Evolutionary conservation across 2,329 filamentous ascomycete genomes (phyloP).

Genomic region (Colletotrichum sp.): DNA sequence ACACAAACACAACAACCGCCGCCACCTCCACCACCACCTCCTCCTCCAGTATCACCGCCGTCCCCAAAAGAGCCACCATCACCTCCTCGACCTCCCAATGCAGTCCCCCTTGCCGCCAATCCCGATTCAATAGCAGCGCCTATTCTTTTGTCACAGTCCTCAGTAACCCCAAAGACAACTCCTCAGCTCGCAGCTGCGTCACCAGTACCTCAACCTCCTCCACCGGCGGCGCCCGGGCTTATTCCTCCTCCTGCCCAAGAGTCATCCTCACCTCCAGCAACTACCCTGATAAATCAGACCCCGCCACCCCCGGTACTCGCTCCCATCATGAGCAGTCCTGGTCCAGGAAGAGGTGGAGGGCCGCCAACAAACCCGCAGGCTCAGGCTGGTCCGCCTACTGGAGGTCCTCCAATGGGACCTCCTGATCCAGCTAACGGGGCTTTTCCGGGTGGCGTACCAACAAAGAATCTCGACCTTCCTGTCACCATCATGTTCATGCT

Average conservation of each 20-base stretch:
- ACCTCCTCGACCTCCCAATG: background rate
- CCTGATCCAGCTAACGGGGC: slow-evolving; percentile 10
- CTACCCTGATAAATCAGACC: background rate
- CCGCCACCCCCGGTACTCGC: background rate
- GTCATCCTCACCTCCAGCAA: background rate
- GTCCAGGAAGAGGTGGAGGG: background rate
- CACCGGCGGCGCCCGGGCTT: background rate
- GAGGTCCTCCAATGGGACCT: background rate
- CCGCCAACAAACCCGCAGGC: background rate
- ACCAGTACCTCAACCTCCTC: background rate
- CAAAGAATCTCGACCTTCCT: slow-evolving; percentile 23
- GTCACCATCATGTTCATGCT: slow-evolving; percentile 27
- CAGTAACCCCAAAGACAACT: background rate
- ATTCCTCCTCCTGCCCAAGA: background rate
- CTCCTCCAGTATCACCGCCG: background rate
- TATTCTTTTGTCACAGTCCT: background rate
- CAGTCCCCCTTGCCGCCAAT: background rate
- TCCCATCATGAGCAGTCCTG: background rate
- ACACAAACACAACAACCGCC: background rate
- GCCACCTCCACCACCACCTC: background rate
- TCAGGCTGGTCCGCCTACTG: background rate
- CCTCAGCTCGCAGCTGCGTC: background rate
- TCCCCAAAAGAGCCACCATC: background rate
- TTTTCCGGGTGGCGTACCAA: slow-evolving; percentile 18
- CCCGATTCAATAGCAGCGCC: background rate